Evolutionary conservation across 208 protist genomes (phyloP).

Genomic region (Herpetomonas samuelpessoai): DNA sequence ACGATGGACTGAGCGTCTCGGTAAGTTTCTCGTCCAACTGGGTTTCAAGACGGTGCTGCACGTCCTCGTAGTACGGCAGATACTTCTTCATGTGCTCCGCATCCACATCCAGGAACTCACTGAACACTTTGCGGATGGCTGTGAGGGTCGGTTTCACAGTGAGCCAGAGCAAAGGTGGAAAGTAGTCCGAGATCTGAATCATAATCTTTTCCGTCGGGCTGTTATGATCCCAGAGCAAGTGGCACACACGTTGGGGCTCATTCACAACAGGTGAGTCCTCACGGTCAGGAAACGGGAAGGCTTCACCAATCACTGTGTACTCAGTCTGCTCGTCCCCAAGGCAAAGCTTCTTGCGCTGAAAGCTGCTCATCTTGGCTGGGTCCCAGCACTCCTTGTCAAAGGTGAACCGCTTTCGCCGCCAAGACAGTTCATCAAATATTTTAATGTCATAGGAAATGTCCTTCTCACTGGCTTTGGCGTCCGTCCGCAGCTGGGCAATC

Average conservation of each 20-base stretch:
- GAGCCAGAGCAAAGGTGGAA: slow-evolving; percentile 90
- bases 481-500: slow-evolving; percentile 65
- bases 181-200: slow-evolving; percentile 85
- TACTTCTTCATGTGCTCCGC: slow-evolving; percentile 90
- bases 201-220: slow-evolving; percentile 89
- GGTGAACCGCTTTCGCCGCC: slow-evolving; percentile 62
- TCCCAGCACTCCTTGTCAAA: slow-evolving; percentile 88
- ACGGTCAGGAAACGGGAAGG: slow-evolving; percentile 85
- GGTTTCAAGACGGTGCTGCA: slow-evolving; percentile 80
- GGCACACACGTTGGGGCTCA: slow-evolving; percentile 70
- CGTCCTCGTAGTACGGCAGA: slow-evolving; percentile 84
- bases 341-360: slow-evolving; percentile 73
- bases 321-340: slow-evolving; percentile 74
- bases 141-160: slow-evolving; percentile 77
- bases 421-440: slow-evolving; percentile 84
- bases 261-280: slow-evolving; percentile 91
- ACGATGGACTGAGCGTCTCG: slow-evolving; percentile 66
- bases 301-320: slow-evolving; percentile 93
- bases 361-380: slow-evolving; percentile 75
- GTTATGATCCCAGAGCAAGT: slow-evolving; percentile 89
- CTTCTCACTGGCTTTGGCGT: slow-evolving; percentile 69
- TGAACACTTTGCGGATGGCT: slow-evolving; percentile 80
- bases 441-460: slow-evolving; percentile 86
- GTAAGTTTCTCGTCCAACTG: slow-evolving; percentile 71
- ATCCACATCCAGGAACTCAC: slow-evolving; percentile 89